phyloP scores from a whole-genome alignment of 805 yeast species.

The Tanozyma kutaoensis region DNA sequence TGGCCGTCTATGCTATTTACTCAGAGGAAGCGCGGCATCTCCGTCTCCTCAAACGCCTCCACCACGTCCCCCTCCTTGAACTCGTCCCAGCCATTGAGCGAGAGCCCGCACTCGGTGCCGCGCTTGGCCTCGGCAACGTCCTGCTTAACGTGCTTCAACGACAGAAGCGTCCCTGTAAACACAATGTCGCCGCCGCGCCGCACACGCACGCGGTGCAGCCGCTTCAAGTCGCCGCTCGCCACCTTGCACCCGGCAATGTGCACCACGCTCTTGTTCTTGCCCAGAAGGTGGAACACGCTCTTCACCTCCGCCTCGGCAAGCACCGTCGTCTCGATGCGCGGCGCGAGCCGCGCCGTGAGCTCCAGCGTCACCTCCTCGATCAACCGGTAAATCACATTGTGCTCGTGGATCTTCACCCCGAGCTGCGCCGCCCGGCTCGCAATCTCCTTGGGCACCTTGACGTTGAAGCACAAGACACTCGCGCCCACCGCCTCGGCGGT shows the following conservation, averaged over 20 bases:
- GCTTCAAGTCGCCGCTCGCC: conserved; percentile 48
- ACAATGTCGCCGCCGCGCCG: conserved; percentile 35
- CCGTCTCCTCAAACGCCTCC: conserved; percentile 57
- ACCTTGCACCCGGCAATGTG: conserved; percentile 86
- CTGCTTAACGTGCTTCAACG: conserved; percentile 72
- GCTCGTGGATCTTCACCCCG: conserved; percentile 46
- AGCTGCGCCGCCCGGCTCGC: conserved; percentile 39
- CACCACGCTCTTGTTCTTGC: conserved; percentile 36
- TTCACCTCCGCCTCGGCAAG: conserved; percentile 56
- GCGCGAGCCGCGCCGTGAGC: conserved; percentile 46
- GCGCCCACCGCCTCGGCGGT: conserved; percentile 38
- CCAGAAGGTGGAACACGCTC: conserved; percentile 58
- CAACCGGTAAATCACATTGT: conserved; percentile 76
- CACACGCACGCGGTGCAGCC: conserved; percentile 46
- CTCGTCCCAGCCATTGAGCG: conserved; percentile 53
- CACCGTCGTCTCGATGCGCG: conserved; percentile 53
- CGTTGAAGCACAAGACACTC: conserved; percentile 65
- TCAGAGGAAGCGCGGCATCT: conserved; percentile 17
- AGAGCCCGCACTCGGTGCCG: conserved; percentile 85
- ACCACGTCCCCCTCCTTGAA: conserved; percentile 67
- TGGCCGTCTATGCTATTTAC: conserved; percentile 6
- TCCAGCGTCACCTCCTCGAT: conserved; percentile 70
- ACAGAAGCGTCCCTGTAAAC: conserved; percentile 47
- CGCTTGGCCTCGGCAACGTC: conserved; percentile 66
- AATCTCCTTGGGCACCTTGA: conserved; percentile 53